Evolutionary conservation across 2,329 filamentous ascomycete species (phyloP), one percentile per base, ranked within the genome.

Genomic region (Mycosphaerella sp.): DNA sequence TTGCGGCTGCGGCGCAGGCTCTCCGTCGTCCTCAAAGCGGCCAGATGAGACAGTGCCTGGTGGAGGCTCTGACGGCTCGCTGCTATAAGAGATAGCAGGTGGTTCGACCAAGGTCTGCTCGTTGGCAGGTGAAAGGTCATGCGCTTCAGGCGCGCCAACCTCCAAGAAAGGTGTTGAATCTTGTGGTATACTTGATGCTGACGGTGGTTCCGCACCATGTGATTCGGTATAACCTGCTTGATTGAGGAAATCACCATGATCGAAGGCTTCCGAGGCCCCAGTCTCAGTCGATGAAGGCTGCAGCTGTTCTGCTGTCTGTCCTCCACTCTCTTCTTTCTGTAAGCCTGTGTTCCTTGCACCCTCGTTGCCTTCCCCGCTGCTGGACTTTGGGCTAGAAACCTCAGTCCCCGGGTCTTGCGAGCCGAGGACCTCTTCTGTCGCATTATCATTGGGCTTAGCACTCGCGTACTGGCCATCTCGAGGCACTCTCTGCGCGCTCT

Each of bases 361-460:
- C 29, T 32, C n/a, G 11, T 34, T 17, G 23, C 14, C 26, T n/a
- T 14, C 5, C 23, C 4, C 44, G 12, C 29, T 23, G 26, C 26
- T 29, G 4, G 5, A 29, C 26, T 29, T 29, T 29, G 26, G 26
- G 26, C 26, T 29, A 29, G 5, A 6, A 6, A 7, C 26, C 26
- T 7, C 26, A 29, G 26, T 7, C 26, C 26, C 6, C 26, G 26
- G 26, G 26, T 29, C 26, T 29, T 29, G 26, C 26, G 26, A 29
- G 26, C 26, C 26, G 26, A 29, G 26, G 6, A n/a, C 8, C 14
- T 17, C 40, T 48, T 26, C 36, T 31, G 34, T 17, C 10, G 26
- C 34, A n/a, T 38, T 8, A 48, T 45, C 34, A 4, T 9, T 34
- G 23, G 47, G 52, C 10, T 32, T 54, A 29, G 50, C 50, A n/a